A percentile compares a stretch with the other conserved stretches of the same genome.
Conservation (phyloP, 768 basidiomycete species). For the Jaapia argillacea region DNA sequence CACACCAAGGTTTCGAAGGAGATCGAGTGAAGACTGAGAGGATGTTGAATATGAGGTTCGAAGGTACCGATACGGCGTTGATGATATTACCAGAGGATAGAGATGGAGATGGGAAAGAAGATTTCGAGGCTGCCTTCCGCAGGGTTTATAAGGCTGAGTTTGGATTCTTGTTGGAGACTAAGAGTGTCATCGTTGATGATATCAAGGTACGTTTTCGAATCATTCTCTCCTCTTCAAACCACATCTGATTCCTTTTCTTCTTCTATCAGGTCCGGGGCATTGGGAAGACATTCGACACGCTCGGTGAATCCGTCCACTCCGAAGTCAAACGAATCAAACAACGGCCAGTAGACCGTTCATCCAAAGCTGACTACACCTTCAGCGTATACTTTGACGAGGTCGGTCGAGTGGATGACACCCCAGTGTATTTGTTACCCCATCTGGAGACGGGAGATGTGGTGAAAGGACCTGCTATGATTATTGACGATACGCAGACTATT, state of each 20-base stretch:
- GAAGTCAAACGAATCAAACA: slow-evolving; percentile 52
- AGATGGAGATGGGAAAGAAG: slow-evolving; percentile 47
- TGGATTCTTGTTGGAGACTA: slow-evolving; percentile 83
- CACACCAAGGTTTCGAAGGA: slow-evolving; percentile 71
- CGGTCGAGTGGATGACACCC: slow-evolving; percentile 69
- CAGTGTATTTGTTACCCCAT: slow-evolving; percentile 63
- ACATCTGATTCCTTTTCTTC: neutral
- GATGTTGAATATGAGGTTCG: slow-evolving; percentile 88
- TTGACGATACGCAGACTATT: slow-evolving; percentile 93
- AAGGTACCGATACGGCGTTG: slow-evolving; percentile 86
- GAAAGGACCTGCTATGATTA: slow-evolving; percentile 85
- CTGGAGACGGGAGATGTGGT: slow-evolving; percentile 64
- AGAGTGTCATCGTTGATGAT: slow-evolving; percentile 82
- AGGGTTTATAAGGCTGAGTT: slow-evolving; percentile 78
- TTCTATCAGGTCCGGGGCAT: slow-evolving; percentile 65
- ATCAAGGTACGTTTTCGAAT: slow-evolving; percentile 48
- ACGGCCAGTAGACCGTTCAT: slow-evolving; percentile 23
- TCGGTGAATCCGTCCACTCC: slow-evolving; percentile 70
- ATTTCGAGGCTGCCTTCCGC: slow-evolving; percentile 76
- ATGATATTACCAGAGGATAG: slow-evolving; percentile 61
- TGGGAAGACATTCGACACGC: slow-evolving; percentile 79
- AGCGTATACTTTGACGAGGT: slow-evolving; percentile 79
- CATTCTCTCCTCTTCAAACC: neutral
- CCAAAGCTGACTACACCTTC: slow-evolving; percentile 40
- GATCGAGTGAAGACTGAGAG: slow-evolving; percentile 66